Conservation (phyloP, 2,329 filamentous ascomycete genomes). For the Orbilia brochopaga region DNA sequence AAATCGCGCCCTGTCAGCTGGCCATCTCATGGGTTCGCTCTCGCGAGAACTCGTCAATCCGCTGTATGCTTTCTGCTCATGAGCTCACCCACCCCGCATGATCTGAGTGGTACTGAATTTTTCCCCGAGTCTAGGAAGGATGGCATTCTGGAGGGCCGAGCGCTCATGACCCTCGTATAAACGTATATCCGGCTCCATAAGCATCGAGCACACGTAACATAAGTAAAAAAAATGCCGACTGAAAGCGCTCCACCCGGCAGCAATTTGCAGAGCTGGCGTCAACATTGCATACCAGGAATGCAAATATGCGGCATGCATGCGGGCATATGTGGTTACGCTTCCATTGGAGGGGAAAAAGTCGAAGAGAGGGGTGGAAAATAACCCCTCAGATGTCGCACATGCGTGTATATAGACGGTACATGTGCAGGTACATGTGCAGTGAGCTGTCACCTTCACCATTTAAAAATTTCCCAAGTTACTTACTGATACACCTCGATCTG, state of each 20-base stretch:
- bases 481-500: constrained; percentile 26
- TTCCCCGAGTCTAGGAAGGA: not conserved
- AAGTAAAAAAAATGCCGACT: constrained; percentile 39
- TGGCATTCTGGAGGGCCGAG: not conserved
- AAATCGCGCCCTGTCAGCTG: constrained; percentile 4
- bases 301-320: constrained; percentile 3
- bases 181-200: constrained; percentile 21
- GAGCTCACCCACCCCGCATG: not conserved
- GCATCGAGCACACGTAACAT: not conserved
- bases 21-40: not conserved
- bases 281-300: constrained; percentile 36
- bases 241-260: constrained; percentile 32
- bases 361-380: constrained; percentile 4
- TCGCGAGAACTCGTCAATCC: not conserved
- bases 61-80: not conserved
- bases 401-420: constrained; percentile 11
- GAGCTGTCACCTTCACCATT: constrained; percentile 43
- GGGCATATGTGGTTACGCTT: constrained; percentile 7
- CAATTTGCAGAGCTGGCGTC: constrained; percentile 35
- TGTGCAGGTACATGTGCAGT: constrained; percentile 45
- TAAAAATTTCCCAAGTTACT: constrained; percentile 25
- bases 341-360: constrained; percentile 23
- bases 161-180: constrained; percentile 4
- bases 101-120: not conserved
- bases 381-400: constrained; percentile 36